phyloP scores from a whole-genome alignment of 192 early-diverging fungal species.

The Helicostylum pulchrum region DNA sequence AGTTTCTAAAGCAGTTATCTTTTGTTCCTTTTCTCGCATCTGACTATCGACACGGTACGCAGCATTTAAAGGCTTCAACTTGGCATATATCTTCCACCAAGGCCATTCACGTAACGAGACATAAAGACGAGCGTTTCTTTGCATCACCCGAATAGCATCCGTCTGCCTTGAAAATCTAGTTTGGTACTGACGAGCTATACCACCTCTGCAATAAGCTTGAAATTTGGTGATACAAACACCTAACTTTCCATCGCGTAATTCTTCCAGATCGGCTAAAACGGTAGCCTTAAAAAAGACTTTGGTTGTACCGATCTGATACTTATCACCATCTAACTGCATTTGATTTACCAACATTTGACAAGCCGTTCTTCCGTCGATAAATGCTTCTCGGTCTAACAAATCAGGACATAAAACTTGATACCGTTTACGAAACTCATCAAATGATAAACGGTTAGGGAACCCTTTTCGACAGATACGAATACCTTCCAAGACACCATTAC shows the following conservation, averaged over 20 bases:
- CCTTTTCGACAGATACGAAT: conserved; percentile 95
- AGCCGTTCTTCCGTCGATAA: conserved; percentile 87
- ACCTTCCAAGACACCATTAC: conserved; percentile 97
- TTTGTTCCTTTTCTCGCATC: conserved; percentile 21
- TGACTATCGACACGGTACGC: conserved; percentile 15
- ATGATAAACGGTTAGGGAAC: conserved; percentile 89
- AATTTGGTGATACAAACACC: conserved; percentile 78
- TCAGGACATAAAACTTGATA: conserved; percentile 89
- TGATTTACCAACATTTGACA: conserved; percentile 75
- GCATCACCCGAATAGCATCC: conserved; percentile 90
- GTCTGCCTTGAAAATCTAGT: conserved; percentile 52
- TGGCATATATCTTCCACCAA: conserved; percentile 95
- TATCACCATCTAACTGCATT: conserved; percentile 70
- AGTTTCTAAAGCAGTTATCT: neutral
- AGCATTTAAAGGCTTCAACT: conserved; percentile 21
- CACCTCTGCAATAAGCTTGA: conserved; percentile 87
- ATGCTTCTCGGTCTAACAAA: conserved; percentile 72
- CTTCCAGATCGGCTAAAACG: conserved; percentile 91
- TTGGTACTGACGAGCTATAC: conserved; percentile 69
- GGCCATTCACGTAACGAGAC: conserved; percentile 87
- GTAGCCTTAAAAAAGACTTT: conserved; percentile 98
- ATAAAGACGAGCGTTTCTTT: conserved; percentile 90
- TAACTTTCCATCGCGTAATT: conserved; percentile 81
- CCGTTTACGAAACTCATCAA: conserved; percentile 90
- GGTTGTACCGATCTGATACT: conserved; percentile 86